Evolutionary conservation across 371 early-diverging fungal genomes (phyloP).

Genomic region (Batrachochytrium dendrobatidis): DNA sequence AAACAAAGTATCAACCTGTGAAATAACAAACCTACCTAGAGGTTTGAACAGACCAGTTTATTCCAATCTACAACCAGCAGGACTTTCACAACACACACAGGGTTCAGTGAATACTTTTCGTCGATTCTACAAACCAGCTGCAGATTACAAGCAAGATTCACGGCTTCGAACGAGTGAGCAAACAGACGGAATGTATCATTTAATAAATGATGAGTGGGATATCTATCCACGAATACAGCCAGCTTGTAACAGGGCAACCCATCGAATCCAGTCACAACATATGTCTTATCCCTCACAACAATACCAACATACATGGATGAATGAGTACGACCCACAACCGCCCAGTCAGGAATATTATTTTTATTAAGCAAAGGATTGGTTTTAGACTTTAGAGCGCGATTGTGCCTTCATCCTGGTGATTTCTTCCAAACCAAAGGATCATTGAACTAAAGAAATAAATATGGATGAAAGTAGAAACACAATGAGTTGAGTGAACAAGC

Average conservation of each 20-base stretch:
- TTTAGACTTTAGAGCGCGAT: conserved; percentile 1
- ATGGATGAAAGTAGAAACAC: neutral
- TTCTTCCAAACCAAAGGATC: conserved; percentile 43
- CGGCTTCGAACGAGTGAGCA: neutral
- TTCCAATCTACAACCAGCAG: too few relatives aligned
- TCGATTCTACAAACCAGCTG: too few relatives aligned
- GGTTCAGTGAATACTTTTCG: too few relatives aligned
- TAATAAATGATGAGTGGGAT: neutral
- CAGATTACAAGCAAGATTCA: too few relatives aligned
- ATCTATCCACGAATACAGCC: neutral
- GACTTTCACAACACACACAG: too few relatives aligned
- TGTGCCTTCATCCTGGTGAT: neutral
- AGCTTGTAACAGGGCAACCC: too few relatives aligned
- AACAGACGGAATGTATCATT: neutral
- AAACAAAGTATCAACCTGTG: too few relatives aligned
- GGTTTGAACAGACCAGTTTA: too few relatives aligned
- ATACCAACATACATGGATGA: too few relatives aligned
- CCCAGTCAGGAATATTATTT: neutral
- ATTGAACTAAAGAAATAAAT: conserved; percentile 37
- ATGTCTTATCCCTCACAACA: too few relatives aligned
- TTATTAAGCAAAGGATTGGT: neutral
- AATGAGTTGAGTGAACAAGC: neutral
- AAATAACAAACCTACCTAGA: too few relatives aligned
- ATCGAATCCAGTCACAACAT: too few relatives aligned
- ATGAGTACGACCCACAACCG: neutral